Conservation (phyloP, 2,329 filamentous ascomycete genomes). For the Xylaria sp. region DNA sequence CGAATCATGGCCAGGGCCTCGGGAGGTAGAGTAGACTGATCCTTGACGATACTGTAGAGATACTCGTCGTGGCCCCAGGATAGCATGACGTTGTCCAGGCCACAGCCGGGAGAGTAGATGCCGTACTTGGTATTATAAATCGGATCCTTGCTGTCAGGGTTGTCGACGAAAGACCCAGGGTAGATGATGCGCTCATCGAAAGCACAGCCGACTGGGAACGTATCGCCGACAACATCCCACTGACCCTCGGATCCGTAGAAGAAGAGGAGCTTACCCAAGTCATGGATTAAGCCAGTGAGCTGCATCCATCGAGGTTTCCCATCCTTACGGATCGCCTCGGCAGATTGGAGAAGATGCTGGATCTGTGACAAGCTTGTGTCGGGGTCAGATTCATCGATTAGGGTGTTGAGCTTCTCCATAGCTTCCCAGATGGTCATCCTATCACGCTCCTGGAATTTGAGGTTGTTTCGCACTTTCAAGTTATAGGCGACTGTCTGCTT, state of each 20-base stretch:
- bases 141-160: slow-evolving; percentile 74
- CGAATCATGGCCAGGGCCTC: slow-evolving; percentile 92
- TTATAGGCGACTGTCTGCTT: slow-evolving; percentile 85
- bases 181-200: slow-evolving; percentile 82
- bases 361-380: slow-evolving; percentile 89
- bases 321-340: slow-evolving; percentile 87
- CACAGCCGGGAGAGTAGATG: slow-evolving; percentile 80
- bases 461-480: slow-evolving; percentile 75
- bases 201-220: slow-evolving; percentile 77
- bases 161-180: slow-evolving; percentile 74
- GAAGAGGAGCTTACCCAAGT: slow-evolving; percentile 79
- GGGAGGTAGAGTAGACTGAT: slow-evolving; percentile 76
- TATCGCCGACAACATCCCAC: slow-evolving; percentile 92
- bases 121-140: slow-evolving; percentile 78
- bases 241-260: slow-evolving; percentile 85
- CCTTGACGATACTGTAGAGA: slow-evolving; percentile 84
- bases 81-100: slow-evolving; percentile 86
- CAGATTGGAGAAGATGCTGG: slow-evolving; percentile 85
- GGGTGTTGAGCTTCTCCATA: slow-evolving; percentile 88
- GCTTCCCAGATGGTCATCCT: slow-evolving; percentile 90
- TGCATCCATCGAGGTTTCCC: slow-evolving; percentile 85
- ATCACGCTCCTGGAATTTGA: slow-evolving; percentile 65
- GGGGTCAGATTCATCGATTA: slow-evolving; percentile 90
- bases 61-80: slow-evolving; percentile 92
- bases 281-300: slow-evolving; percentile 77